phyloP scores from a whole-genome alignment of 2,329 filamentous ascomycete genomes.

The Ophiostoma montium region DNA sequence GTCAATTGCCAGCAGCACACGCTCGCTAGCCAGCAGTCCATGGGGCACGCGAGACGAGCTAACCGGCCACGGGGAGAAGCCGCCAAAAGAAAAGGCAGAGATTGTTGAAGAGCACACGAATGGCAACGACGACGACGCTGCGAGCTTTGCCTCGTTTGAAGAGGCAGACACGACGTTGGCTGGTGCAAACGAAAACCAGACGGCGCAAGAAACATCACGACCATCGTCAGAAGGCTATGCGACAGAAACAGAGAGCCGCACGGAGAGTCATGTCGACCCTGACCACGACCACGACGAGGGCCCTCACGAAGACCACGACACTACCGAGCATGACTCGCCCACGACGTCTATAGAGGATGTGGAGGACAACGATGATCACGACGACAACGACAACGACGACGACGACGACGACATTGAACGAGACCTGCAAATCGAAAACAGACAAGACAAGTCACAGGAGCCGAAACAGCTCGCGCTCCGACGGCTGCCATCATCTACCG shows the following conservation, averaged over 20 bases:
- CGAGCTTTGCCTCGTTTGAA: neutral
- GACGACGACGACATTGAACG: too few species aligned
- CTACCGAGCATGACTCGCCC: constrained; percentile 25
- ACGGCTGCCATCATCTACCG: constrained; percentile 11
- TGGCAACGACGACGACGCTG: neutral
- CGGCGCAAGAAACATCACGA: neutral
- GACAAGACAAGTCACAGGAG: neutral
- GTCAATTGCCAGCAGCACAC: neutral
- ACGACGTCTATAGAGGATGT: constrained; percentile 33
- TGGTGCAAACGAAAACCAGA: neutral
- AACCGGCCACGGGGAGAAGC: too few species aligned
- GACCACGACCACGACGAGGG: constrained; percentile 15
- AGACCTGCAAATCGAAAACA: neutral
- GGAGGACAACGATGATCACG: constrained; percentile 7
- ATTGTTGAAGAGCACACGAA: neutral
- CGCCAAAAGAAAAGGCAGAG: neutral
- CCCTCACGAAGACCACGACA: constrained; percentile 15
- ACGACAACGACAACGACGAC: neutral
- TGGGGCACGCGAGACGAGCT: neutral
- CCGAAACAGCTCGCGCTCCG: constrained; percentile 5
- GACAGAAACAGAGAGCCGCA: constrained; percentile 8
- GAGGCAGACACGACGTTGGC: neutral
- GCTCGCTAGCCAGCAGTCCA: neutral
- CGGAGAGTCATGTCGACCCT: neutral
- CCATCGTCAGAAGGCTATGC: neutral